Conservation (phyloP, 2,329 filamentous ascomycete species). For the Mycosphaerelloides madeirae region DNA sequence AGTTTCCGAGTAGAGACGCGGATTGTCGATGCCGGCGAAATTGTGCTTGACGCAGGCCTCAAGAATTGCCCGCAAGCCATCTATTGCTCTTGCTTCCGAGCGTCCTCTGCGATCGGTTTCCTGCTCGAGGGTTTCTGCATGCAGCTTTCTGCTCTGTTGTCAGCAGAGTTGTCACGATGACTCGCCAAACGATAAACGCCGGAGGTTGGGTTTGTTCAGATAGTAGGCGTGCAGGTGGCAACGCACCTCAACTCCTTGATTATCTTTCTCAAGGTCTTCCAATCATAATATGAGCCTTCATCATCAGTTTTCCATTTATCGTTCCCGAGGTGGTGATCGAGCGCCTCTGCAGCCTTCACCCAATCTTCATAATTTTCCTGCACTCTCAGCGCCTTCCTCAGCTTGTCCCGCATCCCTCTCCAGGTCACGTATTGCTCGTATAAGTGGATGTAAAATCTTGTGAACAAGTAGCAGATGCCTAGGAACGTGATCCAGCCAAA, state of each 20-base stretch:
- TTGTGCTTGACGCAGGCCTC: slow-evolving; percentile 97
- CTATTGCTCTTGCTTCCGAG: slow-evolving; percentile 50
- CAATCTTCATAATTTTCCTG: slow-evolving; percentile 77
- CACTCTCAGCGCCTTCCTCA: slow-evolving; percentile 66
- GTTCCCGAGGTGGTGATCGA: slow-evolving; percentile 79
- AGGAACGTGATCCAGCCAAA: slow-evolving; percentile 75
- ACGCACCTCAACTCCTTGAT: slow-evolving; percentile 61
- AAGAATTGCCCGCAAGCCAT: slow-evolving; percentile 71
- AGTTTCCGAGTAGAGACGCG: slow-evolving; percentile 90
- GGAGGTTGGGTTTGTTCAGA: too few relatives aligned
- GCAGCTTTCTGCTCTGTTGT: slow-evolving; percentile 42
- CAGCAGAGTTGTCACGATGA: too few relatives aligned
- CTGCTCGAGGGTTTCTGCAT: slow-evolving; percentile 51
- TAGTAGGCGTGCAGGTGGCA: too few relatives aligned
- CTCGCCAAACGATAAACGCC: too few relatives aligned
- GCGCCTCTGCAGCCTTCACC: slow-evolving; percentile 69
- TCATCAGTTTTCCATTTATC: slow-evolving; percentile 73
- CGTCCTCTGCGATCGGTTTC: slow-evolving; percentile 31
- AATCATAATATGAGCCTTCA: slow-evolving; percentile 77
- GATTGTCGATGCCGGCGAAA: slow-evolving; percentile 91
- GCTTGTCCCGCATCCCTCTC: slow-evolving; percentile 69
- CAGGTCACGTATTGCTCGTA: slow-evolving; percentile 92
- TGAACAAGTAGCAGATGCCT: slow-evolving; percentile 69
- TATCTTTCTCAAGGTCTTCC: slow-evolving; percentile 72
- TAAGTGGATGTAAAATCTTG: slow-evolving; percentile 80